Evolutionary conservation across 164 flowering plant genomes (phyloP), one percentile per base, ranked within the genome.

Genomic region (Platanus orientalis): DNA sequence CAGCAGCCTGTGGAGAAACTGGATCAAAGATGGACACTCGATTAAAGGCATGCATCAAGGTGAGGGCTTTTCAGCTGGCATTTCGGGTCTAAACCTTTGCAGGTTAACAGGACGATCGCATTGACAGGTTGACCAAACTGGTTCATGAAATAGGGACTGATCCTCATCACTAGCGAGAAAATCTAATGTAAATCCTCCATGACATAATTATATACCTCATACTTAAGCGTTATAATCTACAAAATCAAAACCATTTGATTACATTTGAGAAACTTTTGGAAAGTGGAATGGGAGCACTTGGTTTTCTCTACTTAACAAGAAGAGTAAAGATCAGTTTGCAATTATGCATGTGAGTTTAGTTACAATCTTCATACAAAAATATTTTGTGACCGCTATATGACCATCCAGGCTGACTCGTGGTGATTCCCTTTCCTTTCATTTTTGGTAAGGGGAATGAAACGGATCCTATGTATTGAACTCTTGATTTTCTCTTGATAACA

Each of bases 91-190:
- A 91, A 57, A 75, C 84, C 7, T 91, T 91, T 71, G 89, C 95
- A 0, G 97, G 95, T 45, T 95, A 95, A 48, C 90, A 85, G 17
- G 95, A 91, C 62, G 97, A 91, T 17, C 83, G 95, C 0, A 95
- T 91, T 3, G 97, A 91, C 39, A 71, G 4, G 67, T 71, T 88
- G 56, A 81, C 87, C 29, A 79, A 91, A 66, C 30, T 91, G 42
- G 95, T 93, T 42, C 74, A 81, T 1, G 95, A 85, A 75, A 88
- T 91, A 32, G 79, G 86, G 75, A 78, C 75, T 0, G 79, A 74
- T 36, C 79, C 78, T 51, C 66, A 66, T n/a, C 53, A 55, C 49
- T 48, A 68, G 39, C 44, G 32, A 54, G 28, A 61, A 24, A 26
- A 24, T 52, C 50, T 60, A 34, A 10, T 25, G 4, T 50, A 50